Conservation (phyloP, 202 grass and related monocot species). For the Hordeum pubiflorum region DNA sequence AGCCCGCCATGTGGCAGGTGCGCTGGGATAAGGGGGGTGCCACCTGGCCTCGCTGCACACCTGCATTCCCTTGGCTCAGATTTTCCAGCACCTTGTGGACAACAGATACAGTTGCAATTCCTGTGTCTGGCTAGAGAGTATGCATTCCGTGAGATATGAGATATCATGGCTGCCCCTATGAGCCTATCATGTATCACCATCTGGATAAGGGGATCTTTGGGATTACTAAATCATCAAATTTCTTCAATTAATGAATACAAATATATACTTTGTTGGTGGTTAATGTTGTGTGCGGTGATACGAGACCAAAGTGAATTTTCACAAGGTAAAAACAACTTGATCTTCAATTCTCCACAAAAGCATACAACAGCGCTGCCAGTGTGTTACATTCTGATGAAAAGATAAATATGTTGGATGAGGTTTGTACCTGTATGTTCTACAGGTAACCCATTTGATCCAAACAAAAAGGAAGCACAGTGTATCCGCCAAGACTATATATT, state of each 20-base stretch:
- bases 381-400: background rate
- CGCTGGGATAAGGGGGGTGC: conserved; percentile 44
- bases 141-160: background rate
- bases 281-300: background rate
- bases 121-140: background rate
- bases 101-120: background rate
- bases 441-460: background rate
- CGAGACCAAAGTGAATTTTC: background rate
- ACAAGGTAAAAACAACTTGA: background rate
- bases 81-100: conserved; percentile 8
- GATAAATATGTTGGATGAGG: background rate
- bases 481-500: background rate
- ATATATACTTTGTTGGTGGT: background rate
- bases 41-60: background rate
- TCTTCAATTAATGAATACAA: background rate
- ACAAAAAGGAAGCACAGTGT: background rate
- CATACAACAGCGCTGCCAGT: background rate
- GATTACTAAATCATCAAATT: background rate
- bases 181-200: background rate
- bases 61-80: background rate
- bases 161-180: background rate
- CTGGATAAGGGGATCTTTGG: background rate
- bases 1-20: conserved; percentile 40
- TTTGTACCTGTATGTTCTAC: background rate
- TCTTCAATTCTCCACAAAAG: background rate